These are phyloP conservation scores for Ophiosphaerella korrae DNA, from an alignment of 2,329 filamentous ascomycete genomes.

Conservation along the genomic window DNA sequence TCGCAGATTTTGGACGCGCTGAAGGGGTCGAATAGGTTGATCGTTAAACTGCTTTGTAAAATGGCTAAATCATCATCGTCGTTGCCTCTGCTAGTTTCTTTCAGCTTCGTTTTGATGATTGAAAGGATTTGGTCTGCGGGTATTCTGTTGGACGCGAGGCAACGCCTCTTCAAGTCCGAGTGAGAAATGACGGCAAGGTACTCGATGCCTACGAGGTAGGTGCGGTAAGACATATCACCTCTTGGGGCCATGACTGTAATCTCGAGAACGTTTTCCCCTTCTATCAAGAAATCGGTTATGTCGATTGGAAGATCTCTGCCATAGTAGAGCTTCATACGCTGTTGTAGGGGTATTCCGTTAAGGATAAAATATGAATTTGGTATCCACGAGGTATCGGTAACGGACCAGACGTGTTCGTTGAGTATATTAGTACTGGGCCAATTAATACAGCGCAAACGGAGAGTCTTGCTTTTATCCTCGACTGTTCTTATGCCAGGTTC, in stretches of 20 bases:
- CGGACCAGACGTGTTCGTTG: slow-evolving; percentile 64
- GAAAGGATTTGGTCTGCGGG: slow-evolving; percentile 58
- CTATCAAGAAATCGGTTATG: slow-evolving; percentile 64
- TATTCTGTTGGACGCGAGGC: slow-evolving; percentile 36
- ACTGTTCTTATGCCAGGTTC: slow-evolving; percentile 40
- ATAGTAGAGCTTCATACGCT: slow-evolving; percentile 73
- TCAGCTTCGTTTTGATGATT: slow-evolving; percentile 61
- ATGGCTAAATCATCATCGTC: slow-evolving; percentile 58
- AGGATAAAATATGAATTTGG: slow-evolving; percentile 70
- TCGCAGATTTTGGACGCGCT: slow-evolving; percentile 61
- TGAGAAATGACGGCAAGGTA: slow-evolving; percentile 61
- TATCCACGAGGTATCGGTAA: slow-evolving; percentile 70
- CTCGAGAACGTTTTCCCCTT: slow-evolving; percentile 67
- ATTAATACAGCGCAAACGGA: slow-evolving; percentile 72
- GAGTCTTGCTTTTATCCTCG: slow-evolving; percentile 62
- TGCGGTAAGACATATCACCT: slow-evolving; percentile 43
- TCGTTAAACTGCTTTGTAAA: slow-evolving; percentile 47
- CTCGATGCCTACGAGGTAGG: slow-evolving; percentile 74
- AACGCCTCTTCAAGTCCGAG: slow-evolving; percentile 41
- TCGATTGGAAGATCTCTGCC: slow-evolving; percentile 78
- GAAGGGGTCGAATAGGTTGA: slow-evolving; percentile 56
- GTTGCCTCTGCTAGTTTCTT: not conserved
- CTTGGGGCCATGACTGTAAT: slow-evolving; percentile 47
- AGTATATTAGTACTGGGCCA: slow-evolving; percentile 40
- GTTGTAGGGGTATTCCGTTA: slow-evolving; percentile 61